phyloP scores from a whole-genome alignment of 1,139 yeast species.

The Nakaseomyces glabratus region DNA sequence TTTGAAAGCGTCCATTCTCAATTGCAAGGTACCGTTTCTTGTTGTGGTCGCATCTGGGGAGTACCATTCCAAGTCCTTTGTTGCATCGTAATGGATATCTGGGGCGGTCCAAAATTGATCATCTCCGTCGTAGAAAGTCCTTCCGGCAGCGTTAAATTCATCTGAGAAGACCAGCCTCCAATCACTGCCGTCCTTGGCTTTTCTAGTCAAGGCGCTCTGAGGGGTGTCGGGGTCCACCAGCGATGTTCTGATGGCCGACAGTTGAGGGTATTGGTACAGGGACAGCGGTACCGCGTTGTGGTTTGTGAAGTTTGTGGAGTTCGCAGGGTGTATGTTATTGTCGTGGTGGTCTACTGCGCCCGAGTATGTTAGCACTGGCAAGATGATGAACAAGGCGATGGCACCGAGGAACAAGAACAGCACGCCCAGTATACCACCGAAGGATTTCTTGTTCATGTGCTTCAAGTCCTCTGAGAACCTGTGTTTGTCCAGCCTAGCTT shows the following conservation, averaged over 20 bases:
- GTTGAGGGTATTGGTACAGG: constrained; percentile 47
- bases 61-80: constrained; percentile 81
- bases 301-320: constrained; percentile 10
- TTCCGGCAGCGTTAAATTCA: constrained; percentile 73
- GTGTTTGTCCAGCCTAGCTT: constrained; percentile 66
- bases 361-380: constrained; percentile 69
- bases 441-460: constrained; percentile 50
- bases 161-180: constrained; percentile 75
- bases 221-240: constrained; percentile 82
- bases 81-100: constrained; percentile 70
- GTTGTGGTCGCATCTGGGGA: constrained; percentile 75
- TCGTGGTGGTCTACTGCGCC: constrained; percentile 42
- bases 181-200: constrained; percentile 44
- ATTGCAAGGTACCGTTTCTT: constrained; percentile 50
- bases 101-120: constrained; percentile 78
- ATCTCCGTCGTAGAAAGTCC: constrained; percentile 75
- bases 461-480: constrained; percentile 52
- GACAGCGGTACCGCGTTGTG: constrained; percentile 39
- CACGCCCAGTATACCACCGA: constrained; percentile 53
- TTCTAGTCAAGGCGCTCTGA: constrained; percentile 37
- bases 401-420: constrained; percentile 49
- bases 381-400: constrained; percentile 53
- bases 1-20: constrained; percentile 65
- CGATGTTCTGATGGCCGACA: constrained; percentile 52
- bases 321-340: constrained; percentile 14